Base-by-base conservation (phyloP, 1,284 basidiomycete species). In the Cystobasidium pallidum region DNA sequence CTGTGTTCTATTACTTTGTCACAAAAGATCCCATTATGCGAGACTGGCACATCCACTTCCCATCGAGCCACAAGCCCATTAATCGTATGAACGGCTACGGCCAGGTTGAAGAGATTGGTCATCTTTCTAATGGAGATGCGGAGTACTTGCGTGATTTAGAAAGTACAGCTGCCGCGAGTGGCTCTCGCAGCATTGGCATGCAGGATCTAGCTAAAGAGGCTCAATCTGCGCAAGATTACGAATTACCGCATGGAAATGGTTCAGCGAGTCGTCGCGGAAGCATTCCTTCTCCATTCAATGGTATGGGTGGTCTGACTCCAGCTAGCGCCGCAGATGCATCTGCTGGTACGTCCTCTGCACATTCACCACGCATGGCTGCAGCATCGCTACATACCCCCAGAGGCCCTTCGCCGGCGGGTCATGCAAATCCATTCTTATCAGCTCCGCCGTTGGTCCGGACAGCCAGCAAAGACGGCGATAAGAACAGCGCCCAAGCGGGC, bases 1-100 rank as follows among this genome's bases (percentile, higher is more conserved):
- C 87, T 15, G 89, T 86, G 79, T 99, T 98, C 85, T 97, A 95
- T 83, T 81, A 91, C 76, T 89, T 89, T 82, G 87, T 95, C 77
- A 91, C 92, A 0, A 87, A 91, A 75, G 88, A 90, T 73, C 85
- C 68, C 11, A 51, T 54, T n/a, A 71, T 71, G 68, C 68, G 68
- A 7, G 68, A 71, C 61, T 71, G 68, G 68, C 59, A 63, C 2
- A 28, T 64, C 17, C 55, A 71, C 49, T 63, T 49, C 57, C 58
- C 58, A 15, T 61, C 58, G 2, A 61, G 39, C 58, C 1, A 28
- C 15, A 43, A 43, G 58, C 30, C 62, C 51, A 36, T 36, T 10
- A 51, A 43, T 24, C 39, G 30, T 8, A 15, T 10, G 13, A 49
- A 28, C 28, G 43, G 45, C 8, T 30, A 36, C 26, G 39, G 8